A percentile compares a stretch with the other conserved stretches of the same genome.
phyloP scores from a whole-genome alignment of 2,329 filamentous ascomycete species.

The Ophiostoma sp. region DNA sequence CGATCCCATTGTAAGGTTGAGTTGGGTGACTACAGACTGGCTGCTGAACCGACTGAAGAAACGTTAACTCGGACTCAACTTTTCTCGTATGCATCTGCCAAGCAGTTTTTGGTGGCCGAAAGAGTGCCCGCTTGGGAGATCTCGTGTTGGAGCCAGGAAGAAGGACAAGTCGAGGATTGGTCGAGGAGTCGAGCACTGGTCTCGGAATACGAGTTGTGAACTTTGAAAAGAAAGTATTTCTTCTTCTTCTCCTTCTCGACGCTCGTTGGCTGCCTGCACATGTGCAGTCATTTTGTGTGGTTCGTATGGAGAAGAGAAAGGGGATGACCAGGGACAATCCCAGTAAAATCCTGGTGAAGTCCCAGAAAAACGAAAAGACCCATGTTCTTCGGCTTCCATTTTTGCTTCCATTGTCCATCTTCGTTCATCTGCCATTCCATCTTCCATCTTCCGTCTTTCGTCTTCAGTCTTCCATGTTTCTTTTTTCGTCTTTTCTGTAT shows the following conservation, averaged over 20 bases:
- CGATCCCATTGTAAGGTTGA: background rate
- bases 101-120: background rate
- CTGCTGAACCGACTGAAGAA: background rate
- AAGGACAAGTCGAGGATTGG: background rate
- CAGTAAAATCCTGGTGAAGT: background rate
- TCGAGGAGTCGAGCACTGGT: background rate
- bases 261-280: background rate
- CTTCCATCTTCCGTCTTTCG: background rate
- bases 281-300: background rate
- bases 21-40: too few relatives aligned
- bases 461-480: background rate
- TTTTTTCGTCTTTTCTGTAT: background rate
- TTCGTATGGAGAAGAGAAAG: background rate
- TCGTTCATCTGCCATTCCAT: background rate
- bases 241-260: background rate
- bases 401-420: background rate
- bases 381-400: background rate
- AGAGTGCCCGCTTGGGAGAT: background rate
- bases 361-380: background rate
- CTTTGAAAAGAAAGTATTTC: too few relatives aligned
- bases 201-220: slow-evolving; percentile 11
- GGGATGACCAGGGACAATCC: background rate
- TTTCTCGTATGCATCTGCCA: slow-evolving; percentile 4
- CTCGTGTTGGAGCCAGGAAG: background rate
- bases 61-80: background rate